Percentiles rank a stretch among this genome's conserved stretches.
These are phyloP conservation scores for Gossypium lobatum DNA, from an alignment of 441 rosid species.

Conservation along the genomic window DNA sequence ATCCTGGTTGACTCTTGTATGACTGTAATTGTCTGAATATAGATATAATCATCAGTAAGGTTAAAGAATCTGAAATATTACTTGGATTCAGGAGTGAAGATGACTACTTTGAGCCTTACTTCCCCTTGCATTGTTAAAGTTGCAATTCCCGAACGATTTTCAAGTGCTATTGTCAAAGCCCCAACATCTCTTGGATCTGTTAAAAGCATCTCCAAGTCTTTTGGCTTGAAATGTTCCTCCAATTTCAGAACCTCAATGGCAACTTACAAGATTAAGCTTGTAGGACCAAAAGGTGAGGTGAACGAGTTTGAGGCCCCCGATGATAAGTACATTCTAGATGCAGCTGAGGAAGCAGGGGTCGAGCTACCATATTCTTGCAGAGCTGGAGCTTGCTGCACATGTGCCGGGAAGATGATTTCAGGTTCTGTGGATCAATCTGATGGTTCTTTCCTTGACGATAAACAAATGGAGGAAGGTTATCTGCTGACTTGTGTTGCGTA, in stretches of 20 bases:
- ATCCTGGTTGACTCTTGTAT: background rate
- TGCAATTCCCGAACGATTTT: slow-evolving; percentile 26
- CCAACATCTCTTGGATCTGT: slow-evolving; percentile 41
- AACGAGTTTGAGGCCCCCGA: slow-evolving; percentile 59
- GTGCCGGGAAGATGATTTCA: slow-evolving; percentile 57
- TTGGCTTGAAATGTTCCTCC: slow-evolving; percentile 57
- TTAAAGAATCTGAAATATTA: background rate
- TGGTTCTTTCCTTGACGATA: slow-evolving; percentile 70
- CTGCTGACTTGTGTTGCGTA: slow-evolving; percentile 72
- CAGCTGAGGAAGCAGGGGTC: slow-evolving; percentile 71
- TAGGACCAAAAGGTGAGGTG: slow-evolving; percentile 61
- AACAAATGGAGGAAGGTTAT: slow-evolving; percentile 50
- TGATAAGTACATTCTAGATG: slow-evolving; percentile 63
- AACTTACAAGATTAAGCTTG: slow-evolving; percentile 67
- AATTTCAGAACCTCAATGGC: slow-evolving; percentile 48
- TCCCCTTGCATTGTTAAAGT: slow-evolving; percentile 35
- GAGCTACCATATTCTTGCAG: slow-evolving; percentile 89
- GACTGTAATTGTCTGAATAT: background rate
- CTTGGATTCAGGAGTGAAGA: slow-evolving; percentile 26
- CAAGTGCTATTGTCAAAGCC: slow-evolving; percentile 29
- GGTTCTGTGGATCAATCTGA: slow-evolving; percentile 75
- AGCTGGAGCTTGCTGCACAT: slow-evolving; percentile 89
- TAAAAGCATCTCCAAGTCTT: slow-evolving; percentile 45
- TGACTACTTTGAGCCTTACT: slow-evolving; percentile 44
- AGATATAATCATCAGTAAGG: background rate